Conservation (phyloP, 2,329 filamentous ascomycete species). For the Ceratocystiopsis sp. region DNA sequence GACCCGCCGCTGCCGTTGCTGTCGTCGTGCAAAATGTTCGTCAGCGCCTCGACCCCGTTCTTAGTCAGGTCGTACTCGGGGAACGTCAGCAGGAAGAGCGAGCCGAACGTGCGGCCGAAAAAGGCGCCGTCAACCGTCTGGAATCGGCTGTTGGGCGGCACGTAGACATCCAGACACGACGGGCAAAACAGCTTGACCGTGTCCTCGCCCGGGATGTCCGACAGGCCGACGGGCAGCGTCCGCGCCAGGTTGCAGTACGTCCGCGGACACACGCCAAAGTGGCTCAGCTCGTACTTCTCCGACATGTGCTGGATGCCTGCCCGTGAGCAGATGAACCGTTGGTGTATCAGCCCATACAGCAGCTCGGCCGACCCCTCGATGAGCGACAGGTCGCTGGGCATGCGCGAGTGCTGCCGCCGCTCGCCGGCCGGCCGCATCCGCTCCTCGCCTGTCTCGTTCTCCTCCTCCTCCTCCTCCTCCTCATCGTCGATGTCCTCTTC, state of each 20-base stretch:
- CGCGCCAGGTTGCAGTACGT: constrained; percentile 82
- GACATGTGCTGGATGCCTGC: constrained; percentile 98
- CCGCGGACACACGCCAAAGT: constrained; percentile 91
- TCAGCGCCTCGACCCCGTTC: constrained; percentile 44
- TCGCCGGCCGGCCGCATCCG: constrained; percentile 40
- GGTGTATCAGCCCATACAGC: constrained; percentile 94
- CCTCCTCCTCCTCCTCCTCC: constrained; percentile 59
- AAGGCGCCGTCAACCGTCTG: constrained; percentile 96
- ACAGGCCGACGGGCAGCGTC: constrained; percentile 82
- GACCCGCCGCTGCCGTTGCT: constrained; percentile 6
- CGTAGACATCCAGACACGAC: constrained; percentile 91
- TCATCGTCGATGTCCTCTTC: constrained; percentile 81
- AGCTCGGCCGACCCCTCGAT: constrained; percentile 97
- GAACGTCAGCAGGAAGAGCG: constrained; percentile 96
- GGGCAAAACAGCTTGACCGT: constrained; percentile 98
- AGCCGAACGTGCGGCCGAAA: constrained; percentile 93
- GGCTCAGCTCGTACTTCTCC: constrained; percentile 93
- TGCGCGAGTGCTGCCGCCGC: constrained; percentile 62
- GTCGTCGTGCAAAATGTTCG: constrained; percentile 12
- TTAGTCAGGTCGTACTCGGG: constrained; percentile 82
- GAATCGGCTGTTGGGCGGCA: constrained; percentile 90
- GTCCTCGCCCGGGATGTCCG: constrained; percentile 88
- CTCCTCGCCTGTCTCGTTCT: constrained; percentile 51
- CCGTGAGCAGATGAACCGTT: constrained; percentile 92
- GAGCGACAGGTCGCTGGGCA: constrained; percentile 82